Base-by-base conservation (phyloP, 2,329 filamentous ascomycete genomes). In the Aureobasidium sp. region DNA sequence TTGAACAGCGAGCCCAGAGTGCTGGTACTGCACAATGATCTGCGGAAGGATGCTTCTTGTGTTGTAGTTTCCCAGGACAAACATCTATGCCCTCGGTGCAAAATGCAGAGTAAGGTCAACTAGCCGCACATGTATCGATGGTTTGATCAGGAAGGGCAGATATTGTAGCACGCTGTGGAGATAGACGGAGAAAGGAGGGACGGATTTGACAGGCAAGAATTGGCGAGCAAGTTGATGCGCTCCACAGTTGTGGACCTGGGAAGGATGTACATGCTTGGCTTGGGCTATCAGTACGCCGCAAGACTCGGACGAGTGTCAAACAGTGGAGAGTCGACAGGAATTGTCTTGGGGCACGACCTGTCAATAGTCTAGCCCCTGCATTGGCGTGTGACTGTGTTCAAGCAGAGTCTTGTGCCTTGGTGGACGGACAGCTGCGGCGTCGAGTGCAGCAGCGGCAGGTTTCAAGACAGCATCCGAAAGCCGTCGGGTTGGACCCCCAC, bases 321-420 rank as follows among this genome's bases (percentile, higher is more conserved):
- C 36, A 29, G 50, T 42, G 25, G 3, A 54, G 37, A 54, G 51
- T 53, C 50, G n/a, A 21, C 34, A 37, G 11, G 11, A 14, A 11
- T 37, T 1, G 21, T 21, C 21, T 21, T 21, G 21, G 14, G 34
- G 36, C 39, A 57, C 25, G 6, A 57, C 5, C 53, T 57, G 53
- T 57, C 53, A 44, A 44, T 36, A 30, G 39, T 11, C 39, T 27
- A 7, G 53, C 25, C 53, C 39, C 53, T 57, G 41, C 53, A 57
- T 57, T 45, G 53, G 53, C 41, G 50, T 54, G 50, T 37, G 50
- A 54, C 50, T 30, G 53, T 30, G 53, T 29, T 57, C 53, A 44
- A 45, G 53, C 39, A 57, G 53, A 57, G 10, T 45, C 53, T 57
- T 57, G 53, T 57, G 41, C 30, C 45, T 45, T 45, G 39, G 53